Percentiles rank a stretch among this genome's conserved stretches.
These are phyloP conservation scores for Fusarium setosum DNA, from an alignment of 2,329 filamentous ascomycete species.

Conservation along the genomic window DNA sequence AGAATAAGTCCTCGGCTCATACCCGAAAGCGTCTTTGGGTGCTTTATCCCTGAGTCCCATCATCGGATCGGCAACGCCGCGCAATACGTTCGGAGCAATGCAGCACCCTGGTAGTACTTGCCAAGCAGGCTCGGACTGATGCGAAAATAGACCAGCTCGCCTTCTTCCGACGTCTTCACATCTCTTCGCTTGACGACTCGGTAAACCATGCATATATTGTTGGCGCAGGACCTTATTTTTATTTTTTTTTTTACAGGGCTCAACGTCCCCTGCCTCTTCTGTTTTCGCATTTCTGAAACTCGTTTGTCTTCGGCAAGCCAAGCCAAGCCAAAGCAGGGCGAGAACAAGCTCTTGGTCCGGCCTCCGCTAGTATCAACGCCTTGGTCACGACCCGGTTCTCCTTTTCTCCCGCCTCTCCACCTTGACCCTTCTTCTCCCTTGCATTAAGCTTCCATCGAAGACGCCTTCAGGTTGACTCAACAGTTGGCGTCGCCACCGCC, in stretches of 20 bases:
- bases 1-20: background rate
- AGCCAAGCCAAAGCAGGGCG: too few species aligned
- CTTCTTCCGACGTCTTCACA: background rate
- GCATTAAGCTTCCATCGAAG: constrained; percentile 13
- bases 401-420: constrained; percentile 23
- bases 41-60: constrained; percentile 2
- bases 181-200: background rate
- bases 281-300: constrained; percentile 9
- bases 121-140: constrained; percentile 9
- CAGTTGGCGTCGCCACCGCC: constrained; percentile 1
- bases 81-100: background rate
- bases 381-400: background rate
- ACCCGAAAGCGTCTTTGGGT: constrained; percentile 6
- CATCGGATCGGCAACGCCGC: constrained; percentile 19
- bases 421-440: constrained; percentile 18
- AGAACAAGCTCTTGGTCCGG: background rate
- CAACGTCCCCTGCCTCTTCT: too few species aligned
- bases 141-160: constrained; percentile 5
- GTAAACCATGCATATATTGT: constrained; percentile 3
- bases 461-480: background rate
- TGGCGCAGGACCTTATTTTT: background rate
- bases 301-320: background rate
- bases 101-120: constrained; percentile 1
- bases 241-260: too few species aligned
- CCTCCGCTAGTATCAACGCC: background rate